These are phyloP conservation scores for Cryptosporidium xiaoi DNA, from an alignment of 169 alveolate genomes.

Conservation along the genomic window DNA sequence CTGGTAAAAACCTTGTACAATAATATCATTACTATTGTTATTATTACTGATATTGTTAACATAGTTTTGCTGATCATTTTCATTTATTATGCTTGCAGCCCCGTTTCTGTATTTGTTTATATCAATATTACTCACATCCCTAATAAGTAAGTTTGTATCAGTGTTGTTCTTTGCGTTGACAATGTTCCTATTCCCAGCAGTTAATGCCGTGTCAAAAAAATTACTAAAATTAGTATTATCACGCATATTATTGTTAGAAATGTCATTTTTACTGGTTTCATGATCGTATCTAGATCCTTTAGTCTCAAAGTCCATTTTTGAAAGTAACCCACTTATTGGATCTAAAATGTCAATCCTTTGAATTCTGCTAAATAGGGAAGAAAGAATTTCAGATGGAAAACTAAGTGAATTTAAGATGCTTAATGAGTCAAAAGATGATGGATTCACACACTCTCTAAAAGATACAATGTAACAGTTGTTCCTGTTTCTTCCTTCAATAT, in stretches of 20 bases:
- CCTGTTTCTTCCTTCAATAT: too few species aligned
- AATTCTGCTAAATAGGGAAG: conserved; percentile 1
- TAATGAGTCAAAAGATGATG: conserved; percentile 34
- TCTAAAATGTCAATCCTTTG: conserved; percentile 55
- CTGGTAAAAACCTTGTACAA: too few species aligned
- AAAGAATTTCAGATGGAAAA: conserved; percentile 43
- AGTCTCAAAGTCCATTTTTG: not conserved
- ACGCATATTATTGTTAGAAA: not conserved
- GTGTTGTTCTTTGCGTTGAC: conserved; percentile 2
- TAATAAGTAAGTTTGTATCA: not conserved
- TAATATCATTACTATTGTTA: too few species aligned
- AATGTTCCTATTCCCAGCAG: conserved; percentile 19
- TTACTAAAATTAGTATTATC: too few species aligned
- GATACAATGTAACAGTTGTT: conserved; percentile 15
- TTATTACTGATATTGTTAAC: too few species aligned
- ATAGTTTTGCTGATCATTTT: not conserved
- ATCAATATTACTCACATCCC: conserved; percentile 18
- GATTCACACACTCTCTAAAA: conserved; percentile 41
- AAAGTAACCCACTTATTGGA: conserved; percentile 16
- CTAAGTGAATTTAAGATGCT: conserved; percentile 29
- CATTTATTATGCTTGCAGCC: not conserved
- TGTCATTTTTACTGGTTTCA: not conserved
- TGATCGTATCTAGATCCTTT: not conserved
- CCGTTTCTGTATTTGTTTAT: conserved; percentile 12
- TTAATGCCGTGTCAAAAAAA: not conserved